Evolutionary conservation across 495 filamentous ascomycete genomes (phyloP), one percentile per base, ranked within the genome.

Genomic region (Usnea hakonensis): DNA sequence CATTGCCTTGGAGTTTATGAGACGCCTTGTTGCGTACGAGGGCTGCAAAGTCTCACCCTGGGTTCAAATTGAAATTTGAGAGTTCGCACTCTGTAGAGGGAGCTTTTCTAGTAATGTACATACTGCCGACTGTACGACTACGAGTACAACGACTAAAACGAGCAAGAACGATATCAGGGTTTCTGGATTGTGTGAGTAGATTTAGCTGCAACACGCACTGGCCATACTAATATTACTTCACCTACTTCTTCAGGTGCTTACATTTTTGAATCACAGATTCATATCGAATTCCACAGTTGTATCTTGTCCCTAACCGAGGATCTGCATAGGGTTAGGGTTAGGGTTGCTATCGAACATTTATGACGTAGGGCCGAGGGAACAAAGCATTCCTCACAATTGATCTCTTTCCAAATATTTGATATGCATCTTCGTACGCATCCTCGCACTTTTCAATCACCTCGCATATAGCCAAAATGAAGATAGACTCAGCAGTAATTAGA

Each of bases 401-500:
- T 28, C 6, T 21, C 1, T n/a, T 54, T 30, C 7, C 14, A 33
- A 35, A 7, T 32, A 4, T 48, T 23, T 26, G 10, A 9, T n/a
- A 6, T 11, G 9, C 11, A 9, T 14, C 46, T 35, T 32, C 43
- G 19, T 48, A 33, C 23, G 19, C 17, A 19, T 36, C 44, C 26
- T 37, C 13, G 23, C 13, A 13, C 19, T 58, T 19, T 17, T 11
- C 40, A 58, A 32, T 40, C 14, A 14, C n/a, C 13, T 46, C 13
- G n/a, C 10, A 53, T 37, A 19, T 35, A 13, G 48, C 16, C 11
- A 65, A 28, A n/a, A 69, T 67, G 68, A 73, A 69, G 35, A 68
- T 86, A 21, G 87, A 89, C 64, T 64, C 76, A 5, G 79, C 85
- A 13, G 82, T 90, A 54, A 75, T 88, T 52, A 69, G 76, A 60